Base-by-base conservation (phyloP, 441 rosid genomes). In the Mallotus repandus region DNA sequence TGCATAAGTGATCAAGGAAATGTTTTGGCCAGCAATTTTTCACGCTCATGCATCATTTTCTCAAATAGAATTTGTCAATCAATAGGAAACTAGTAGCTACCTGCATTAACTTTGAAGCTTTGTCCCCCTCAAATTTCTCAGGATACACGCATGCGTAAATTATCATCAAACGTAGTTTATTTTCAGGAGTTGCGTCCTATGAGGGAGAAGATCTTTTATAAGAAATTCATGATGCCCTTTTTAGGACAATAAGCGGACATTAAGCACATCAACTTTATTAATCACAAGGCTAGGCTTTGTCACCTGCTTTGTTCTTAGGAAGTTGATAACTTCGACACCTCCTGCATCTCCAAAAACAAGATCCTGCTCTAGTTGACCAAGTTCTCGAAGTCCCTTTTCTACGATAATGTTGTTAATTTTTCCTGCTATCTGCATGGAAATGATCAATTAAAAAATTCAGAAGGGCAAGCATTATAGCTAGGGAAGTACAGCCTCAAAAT, bases 321-420 rank as follows among this genome's bases (percentile, higher is more conserved):
- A 91, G 79, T 84, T 92, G 77, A 92, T 89, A 78, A 89, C 92
- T 73, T 96, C 98, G 76, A 92, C 88, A 76, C 88, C 87, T 75
- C 97, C 97, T 68, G 98, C 98, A 89, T 96, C 98, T 76, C 99
- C 99, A 77, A 96, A 96, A 64, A 91, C 98, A 84, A 96, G 97
- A 80, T 94, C 98, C 87, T 94, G 99, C 85, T 96, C 98, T 66
- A 96, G 90, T 82, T 96, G 97, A 70, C 99, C 99, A 73, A 96
- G 86, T 71, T 92, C 97, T 75, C 96, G 81, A 76, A 96, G 97
- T 68, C 88, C 88, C 76, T 77, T 74, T 41, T 96, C 96, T 80
- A 94, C 84, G 72, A 96, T 96, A 45, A 89, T 74, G 77, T 73
- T 78, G 86, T 92, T 92, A 72, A 96, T 81, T 84, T 88, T 88